Evolutionary conservation across 2,329 filamentous ascomycete species (phyloP).

Genomic region (Claviceps africana): DNA sequence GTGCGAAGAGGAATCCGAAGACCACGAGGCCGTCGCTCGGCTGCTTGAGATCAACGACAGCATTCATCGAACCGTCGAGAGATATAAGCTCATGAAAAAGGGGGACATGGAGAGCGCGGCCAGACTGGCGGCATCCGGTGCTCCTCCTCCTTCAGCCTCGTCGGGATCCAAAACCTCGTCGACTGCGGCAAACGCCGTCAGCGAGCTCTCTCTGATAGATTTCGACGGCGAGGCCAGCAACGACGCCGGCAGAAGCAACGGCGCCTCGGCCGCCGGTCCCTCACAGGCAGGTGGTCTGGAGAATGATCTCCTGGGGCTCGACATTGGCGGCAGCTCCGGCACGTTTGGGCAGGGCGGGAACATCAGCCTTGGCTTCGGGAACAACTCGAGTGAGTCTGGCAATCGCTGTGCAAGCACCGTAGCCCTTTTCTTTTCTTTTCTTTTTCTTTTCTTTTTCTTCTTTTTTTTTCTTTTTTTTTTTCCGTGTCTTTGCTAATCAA

Average conservation of each 20-base stretch:
- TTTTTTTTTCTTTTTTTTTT: too few relatives aligned
- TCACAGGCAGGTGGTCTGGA: constrained; percentile 56
- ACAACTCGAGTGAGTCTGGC: constrained; percentile 45
- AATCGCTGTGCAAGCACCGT: not conserved
- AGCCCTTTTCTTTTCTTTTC: not conserved
- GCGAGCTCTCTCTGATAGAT: constrained; percentile 87
- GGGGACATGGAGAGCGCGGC: constrained; percentile 76
- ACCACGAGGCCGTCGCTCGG: constrained; percentile 89
- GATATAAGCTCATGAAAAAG: constrained; percentile 93
- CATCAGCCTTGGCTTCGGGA: constrained; percentile 69
- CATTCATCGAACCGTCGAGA: constrained; percentile 90
- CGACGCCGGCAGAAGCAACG: constrained; percentile 36
- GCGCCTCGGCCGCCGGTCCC: constrained; percentile 21
- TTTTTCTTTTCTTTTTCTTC: too few relatives aligned
- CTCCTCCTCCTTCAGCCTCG: constrained; percentile 36
- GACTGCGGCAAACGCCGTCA: constrained; percentile 38
- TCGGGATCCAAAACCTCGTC: constrained; percentile 35
- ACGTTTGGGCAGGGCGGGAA: constrained; percentile 62
- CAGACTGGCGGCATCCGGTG: constrained; percentile 73
- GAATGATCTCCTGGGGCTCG: constrained; percentile 81
- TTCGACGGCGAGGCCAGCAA: constrained; percentile 53
- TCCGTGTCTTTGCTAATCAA: constrained; percentile 12
- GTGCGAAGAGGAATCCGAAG: constrained; percentile 97
- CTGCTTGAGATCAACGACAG: constrained; percentile 96
- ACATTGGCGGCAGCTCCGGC: constrained; percentile 49